Conservation (phyloP, 2,329 filamentous ascomycete species). For the Fusarium sp. region DNA sequence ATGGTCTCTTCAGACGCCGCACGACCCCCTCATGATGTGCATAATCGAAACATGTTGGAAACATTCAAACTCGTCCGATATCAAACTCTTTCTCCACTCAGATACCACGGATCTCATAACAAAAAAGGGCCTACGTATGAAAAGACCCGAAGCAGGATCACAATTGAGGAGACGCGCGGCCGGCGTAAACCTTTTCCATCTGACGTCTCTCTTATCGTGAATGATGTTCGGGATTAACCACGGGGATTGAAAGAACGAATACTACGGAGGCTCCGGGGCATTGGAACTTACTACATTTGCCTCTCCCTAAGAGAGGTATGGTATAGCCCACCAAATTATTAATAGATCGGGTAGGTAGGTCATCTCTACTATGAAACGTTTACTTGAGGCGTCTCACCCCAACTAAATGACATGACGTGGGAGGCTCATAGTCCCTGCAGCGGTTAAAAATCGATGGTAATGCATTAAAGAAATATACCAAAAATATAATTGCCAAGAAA, state of each 20-base stretch:
- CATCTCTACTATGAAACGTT: background rate
- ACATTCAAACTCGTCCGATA: background rate
- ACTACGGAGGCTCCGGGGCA: constrained; percentile 6
- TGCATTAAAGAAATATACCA: background rate
- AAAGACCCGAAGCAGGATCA: background rate
- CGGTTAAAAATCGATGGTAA: background rate
- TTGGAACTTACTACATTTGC: too few species aligned
- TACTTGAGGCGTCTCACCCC: background rate
- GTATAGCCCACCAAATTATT: background rate
- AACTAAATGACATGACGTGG: constrained; percentile 9
- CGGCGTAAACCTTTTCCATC: constrained; percentile 1
- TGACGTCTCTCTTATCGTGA: background rate
- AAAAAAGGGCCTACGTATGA: too few species aligned
- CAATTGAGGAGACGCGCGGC: constrained; percentile 20
- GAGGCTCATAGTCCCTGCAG: constrained; percentile 13
- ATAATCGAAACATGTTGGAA: constrained; percentile 23
- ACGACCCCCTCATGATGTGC: constrained; percentile 15
- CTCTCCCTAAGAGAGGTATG: too few species aligned
- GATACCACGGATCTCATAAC: background rate
- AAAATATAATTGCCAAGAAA: background rate
- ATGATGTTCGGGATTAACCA: background rate
- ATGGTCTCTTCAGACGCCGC: background rate
- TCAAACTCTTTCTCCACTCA: background rate
- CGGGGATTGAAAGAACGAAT: background rate
- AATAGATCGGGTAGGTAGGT: background rate